phyloP scores from a whole-genome alignment of 371 early-diverging fungal species.

The Smittium mucronatum region DNA sequence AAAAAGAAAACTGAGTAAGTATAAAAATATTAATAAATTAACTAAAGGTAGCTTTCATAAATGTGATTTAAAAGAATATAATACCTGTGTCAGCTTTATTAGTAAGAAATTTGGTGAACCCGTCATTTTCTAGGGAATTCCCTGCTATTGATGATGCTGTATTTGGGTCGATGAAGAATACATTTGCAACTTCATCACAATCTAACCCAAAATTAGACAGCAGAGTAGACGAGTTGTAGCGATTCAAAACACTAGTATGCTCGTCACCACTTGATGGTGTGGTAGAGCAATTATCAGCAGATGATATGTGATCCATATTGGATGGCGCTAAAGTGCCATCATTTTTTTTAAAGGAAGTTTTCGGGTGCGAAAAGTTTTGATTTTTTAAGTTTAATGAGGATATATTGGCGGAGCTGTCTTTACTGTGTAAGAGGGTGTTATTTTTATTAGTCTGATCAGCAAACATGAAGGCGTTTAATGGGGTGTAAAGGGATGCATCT shows the following conservation, averaged over 20 bases:
- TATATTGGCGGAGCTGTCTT: neutral
- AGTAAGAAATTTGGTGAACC: constrained; percentile 31
- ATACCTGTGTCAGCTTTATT: constrained; percentile 20
- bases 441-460: neutral
- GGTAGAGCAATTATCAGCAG: neutral
- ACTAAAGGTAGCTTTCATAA: neutral
- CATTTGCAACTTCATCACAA: constrained; percentile 5
- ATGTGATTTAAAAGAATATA: neutral
- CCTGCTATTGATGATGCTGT: constrained; percentile 7
- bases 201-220: neutral
- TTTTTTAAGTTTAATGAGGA: neutral
- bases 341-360: neutral
- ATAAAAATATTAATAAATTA: neutral
- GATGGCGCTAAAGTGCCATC: no score
- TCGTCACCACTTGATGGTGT: neutral
- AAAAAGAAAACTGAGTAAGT: neutral
- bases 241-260: neutral
- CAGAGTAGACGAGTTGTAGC: neutral
- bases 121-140: constrained; percentile 20
- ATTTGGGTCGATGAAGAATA: constrained; percentile 10
- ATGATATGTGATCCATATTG: neutral
- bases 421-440: neutral
- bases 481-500: constrained; percentile 10
- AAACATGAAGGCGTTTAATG: constrained; percentile 12
- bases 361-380: neutral